Percentiles rank a stretch among this genome's conserved stretches.
Conservation (phyloP, 768 basidiomycete genomes). For the Termitomyces sp. region DNA sequence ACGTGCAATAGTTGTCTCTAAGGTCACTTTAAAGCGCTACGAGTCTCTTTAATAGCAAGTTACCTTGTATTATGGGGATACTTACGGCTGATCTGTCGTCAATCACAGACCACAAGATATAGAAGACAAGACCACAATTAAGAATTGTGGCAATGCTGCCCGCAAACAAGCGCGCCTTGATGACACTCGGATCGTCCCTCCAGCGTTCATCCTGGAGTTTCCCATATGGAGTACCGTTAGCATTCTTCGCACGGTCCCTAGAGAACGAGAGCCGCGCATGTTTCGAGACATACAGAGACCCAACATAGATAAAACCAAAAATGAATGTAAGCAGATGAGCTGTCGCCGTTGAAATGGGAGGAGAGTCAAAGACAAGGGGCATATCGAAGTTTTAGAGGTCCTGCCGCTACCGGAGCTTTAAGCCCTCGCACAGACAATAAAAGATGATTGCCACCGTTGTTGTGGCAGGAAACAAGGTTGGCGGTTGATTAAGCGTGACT, state of each 20-base stretch:
- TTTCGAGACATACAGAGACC: constrained; percentile 74
- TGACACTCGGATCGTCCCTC: constrained; percentile 84
- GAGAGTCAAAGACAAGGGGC: constrained; percentile 20
- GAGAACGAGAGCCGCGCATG: constrained; percentile 52
- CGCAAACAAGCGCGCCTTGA: constrained; percentile 69
- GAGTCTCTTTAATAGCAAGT: neutral
- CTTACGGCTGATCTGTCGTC: constrained; percentile 19
- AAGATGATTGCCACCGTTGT: constrained; percentile 5
- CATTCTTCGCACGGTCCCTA: constrained; percentile 19
- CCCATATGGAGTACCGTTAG: constrained; percentile 21
- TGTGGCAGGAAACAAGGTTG: neutral
- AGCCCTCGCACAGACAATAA: neutral
- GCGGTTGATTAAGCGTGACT: neutral
- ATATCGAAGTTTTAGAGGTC: constrained; percentile 7
- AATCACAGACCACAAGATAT: constrained; percentile 29
- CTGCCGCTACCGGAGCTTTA: constrained; percentile 1
- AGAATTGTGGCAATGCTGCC: constrained; percentile 58
- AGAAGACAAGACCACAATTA: constrained; percentile 48
- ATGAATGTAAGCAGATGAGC: constrained; percentile 53
- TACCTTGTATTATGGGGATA: neutral
- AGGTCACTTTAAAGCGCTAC: constrained; percentile 15
- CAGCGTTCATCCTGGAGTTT: constrained; percentile 39
- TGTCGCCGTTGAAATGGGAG: constrained; percentile 24
- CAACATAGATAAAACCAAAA: constrained; percentile 71
- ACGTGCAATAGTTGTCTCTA: constrained; percentile 27